A percentile compares a stretch with the other conserved stretches of the same genome.
These are phyloP conservation scores for Mucor irregularis DNA, from an alignment of 371 early-diverging fungal species.

Conservation along the genomic window DNA sequence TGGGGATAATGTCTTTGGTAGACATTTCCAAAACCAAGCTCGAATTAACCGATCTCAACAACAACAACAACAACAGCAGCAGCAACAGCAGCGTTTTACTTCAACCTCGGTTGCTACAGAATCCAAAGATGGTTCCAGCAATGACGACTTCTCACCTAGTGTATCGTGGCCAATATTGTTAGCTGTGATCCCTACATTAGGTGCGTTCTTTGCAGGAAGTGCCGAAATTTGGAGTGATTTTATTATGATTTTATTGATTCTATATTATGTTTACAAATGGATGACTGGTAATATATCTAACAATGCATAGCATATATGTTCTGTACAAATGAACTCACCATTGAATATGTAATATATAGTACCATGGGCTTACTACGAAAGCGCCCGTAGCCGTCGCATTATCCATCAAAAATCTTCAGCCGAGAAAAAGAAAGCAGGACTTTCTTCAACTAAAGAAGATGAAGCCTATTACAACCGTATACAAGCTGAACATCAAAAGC, in stretches of 20 bases:
- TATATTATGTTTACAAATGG: conserved; percentile 68
- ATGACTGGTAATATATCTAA: conserved; percentile 57
- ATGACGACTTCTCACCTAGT: neutral
- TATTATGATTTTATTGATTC: conserved; percentile 58
- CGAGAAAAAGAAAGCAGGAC: conserved; percentile 2
- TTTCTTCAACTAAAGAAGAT: conserved; percentile 1
- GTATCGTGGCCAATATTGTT: conserved; percentile 66
- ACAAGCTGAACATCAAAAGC: conserved; percentile 2
- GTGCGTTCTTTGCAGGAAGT: conserved; percentile 63
- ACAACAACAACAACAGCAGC: neutral
- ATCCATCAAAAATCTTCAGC: conserved; percentile 25
- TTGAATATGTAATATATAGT: conserved; percentile 19
- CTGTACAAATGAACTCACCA: neutral
- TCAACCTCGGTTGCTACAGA: too few species aligned
- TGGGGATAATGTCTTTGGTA: conserved; percentile 37
- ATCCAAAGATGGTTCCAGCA: neutral
- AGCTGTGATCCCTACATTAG: conserved; percentile 63
- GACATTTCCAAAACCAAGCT: conserved; percentile 16
- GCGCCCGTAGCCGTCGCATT: conserved; percentile 54
- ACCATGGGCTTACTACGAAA: conserved; percentile 71
- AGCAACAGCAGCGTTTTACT: neutral
- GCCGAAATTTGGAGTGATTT: conserved; percentile 70
- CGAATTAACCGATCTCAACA: conserved; percentile 45
- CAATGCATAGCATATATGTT: neutral
- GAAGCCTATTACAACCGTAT: conserved; percentile 5